These are phyloP conservation scores for Eimeria necatrix DNA, from an alignment of 169 alveolate species.

Conservation along the genomic window DNA sequence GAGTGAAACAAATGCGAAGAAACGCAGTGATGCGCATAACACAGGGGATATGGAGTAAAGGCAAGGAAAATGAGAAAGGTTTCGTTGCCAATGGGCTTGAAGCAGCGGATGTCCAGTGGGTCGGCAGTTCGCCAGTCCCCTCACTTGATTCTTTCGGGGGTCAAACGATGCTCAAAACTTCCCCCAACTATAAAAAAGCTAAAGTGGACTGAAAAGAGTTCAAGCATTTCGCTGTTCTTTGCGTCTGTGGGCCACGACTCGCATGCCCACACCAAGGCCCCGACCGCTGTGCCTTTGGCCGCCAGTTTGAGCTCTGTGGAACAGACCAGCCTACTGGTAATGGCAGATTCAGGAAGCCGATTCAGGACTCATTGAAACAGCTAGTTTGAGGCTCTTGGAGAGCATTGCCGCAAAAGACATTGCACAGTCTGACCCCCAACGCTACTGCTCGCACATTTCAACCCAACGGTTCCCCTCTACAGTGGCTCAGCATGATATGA, in stretches of 20 bases:
- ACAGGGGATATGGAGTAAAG: not conserved
- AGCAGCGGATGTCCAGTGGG: conserved; percentile 35
- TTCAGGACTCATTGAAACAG: conserved; percentile 22
- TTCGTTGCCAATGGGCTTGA: conserved; percentile 1
- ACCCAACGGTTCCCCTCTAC: not conserved
- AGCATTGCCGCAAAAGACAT: conserved; percentile 31
- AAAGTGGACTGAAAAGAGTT: not conserved
- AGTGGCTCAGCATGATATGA: not conserved
- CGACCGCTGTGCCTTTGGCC: conserved; percentile 48
- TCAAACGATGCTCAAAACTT: not conserved
- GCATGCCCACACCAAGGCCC: conserved; percentile 70
- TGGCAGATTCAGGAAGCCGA: not conserved
- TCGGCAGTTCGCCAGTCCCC: conserved; percentile 18
- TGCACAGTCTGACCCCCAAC: not conserved
- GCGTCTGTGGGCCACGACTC: conserved; percentile 52
- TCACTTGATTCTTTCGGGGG: not conserved
- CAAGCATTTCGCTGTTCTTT: not conserved
- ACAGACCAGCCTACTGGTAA: not conserved
- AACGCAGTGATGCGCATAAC: not conserved
- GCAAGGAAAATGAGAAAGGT: conserved; percentile 1
- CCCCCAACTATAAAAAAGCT: not conserved
- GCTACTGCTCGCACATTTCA: not conserved
- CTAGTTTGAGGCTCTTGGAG: not conserved
- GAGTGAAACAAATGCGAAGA: not conserved
- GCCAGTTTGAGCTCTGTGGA: not conserved